These are phyloP conservation scores for Hymenoscyphus fraxineus DNA, from an alignment of 2,329 filamentous ascomycete genomes.

Conservation along the genomic window DNA sequence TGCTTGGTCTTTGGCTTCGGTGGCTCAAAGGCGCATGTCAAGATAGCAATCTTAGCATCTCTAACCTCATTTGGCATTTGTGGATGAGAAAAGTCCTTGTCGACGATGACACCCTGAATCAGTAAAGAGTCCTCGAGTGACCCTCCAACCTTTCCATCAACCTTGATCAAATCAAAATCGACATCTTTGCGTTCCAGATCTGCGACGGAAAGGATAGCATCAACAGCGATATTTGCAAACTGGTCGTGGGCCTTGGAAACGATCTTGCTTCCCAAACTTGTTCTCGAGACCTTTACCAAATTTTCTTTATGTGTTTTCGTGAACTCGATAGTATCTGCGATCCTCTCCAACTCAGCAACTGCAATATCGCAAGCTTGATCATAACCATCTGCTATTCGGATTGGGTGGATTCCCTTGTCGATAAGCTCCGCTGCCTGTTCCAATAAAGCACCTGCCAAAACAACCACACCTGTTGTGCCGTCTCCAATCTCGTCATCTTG, in stretches of 20 bases:
- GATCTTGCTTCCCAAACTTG: constrained; percentile 96
- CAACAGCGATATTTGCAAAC: constrained; percentile 94
- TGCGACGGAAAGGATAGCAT: constrained; percentile 93
- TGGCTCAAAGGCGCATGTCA: constrained; percentile 97
- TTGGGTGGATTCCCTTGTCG: constrained; percentile 99
- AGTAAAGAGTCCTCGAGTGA: constrained; percentile 88
- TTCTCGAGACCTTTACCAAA: constrained; percentile 90
- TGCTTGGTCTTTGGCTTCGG: constrained; percentile 99
- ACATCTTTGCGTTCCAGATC: constrained; percentile 96
- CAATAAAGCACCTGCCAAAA: constrained; percentile 87
- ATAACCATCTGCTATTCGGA: constrained; percentile 96
- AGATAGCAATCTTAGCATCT: constrained; percentile 94
- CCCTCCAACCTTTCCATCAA: constrained; percentile 96
- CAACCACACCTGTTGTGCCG: constrained; percentile 95
- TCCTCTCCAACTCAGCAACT: constrained; percentile 84
- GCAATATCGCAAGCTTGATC: constrained; percentile 97
- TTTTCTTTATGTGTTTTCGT: constrained; percentile 75
- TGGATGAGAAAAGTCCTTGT: constrained; percentile 99
- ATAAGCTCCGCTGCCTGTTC: constrained; percentile 97
- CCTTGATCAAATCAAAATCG: constrained; percentile 98
- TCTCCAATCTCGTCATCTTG: constrained; percentile 99
- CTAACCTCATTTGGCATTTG: constrained; percentile 96
- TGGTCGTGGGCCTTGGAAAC: constrained; percentile 98
- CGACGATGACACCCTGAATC: constrained; percentile 96
- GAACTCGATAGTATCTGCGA: constrained; percentile 89